A percentile compares a stretch with the other conserved stretches of the same genome.
These are phyloP conservation scores for Alliaria petiolata DNA, from an alignment of 345 rosid species.

Conservation along the genomic window DNA sequence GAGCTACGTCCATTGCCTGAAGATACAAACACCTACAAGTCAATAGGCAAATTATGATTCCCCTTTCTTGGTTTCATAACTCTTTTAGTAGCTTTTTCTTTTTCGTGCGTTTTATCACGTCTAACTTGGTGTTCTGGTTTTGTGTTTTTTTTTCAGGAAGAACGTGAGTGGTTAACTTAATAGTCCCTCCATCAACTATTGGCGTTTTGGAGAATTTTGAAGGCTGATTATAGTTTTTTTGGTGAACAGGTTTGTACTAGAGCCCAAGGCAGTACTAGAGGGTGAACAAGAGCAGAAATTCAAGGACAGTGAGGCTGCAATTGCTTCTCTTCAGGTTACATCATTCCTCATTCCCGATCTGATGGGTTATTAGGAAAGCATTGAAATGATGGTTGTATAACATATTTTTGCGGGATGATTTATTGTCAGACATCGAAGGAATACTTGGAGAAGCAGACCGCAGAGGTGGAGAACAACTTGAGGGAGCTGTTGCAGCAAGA, in stretches of 20 bases:
- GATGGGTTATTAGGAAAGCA: background rate
- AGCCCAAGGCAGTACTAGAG: constrained; percentile 61
- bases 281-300: constrained; percentile 81
- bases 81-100: background rate
- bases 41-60: constrained; percentile 48
- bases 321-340: constrained; percentile 75
- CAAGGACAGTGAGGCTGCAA: constrained; percentile 81
- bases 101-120: no score
- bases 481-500: constrained; percentile 94
- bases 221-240: constrained; percentile 17
- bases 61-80: background rate
- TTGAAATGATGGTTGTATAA: background rate
- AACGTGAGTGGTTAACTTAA: constrained; percentile 66
- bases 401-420: constrained; percentile 10
- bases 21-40: constrained; percentile 84
- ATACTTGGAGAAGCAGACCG: constrained; percentile 80
- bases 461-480: constrained; percentile 82
- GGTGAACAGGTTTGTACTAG: constrained; percentile 73
- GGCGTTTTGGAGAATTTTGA: constrained; percentile 15
- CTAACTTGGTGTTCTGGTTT: constrained; percentile 5
- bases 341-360: no score
- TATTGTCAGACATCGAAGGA: constrained; percentile 69
- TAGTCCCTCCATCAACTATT: background rate
- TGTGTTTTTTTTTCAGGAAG: constrained; percentile 80
- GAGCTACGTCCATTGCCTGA: constrained; percentile 74